Evolutionary conservation across 106 monocot genomes (phyloP).

Genomic region (Acorus calamus): DNA sequence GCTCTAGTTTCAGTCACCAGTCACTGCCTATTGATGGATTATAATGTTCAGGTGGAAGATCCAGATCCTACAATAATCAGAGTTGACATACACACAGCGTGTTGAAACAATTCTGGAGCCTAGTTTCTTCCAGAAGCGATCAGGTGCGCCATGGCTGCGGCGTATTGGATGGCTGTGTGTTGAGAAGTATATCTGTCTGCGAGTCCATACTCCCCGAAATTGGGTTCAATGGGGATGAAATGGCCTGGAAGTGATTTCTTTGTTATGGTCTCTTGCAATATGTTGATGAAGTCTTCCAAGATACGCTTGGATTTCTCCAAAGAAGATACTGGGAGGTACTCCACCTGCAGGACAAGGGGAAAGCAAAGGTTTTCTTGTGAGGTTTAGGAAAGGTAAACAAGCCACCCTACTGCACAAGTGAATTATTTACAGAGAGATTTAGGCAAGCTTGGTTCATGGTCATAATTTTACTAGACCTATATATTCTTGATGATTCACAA

Average conservation of each 20-base stretch:
- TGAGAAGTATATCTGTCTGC: constrained; percentile 58
- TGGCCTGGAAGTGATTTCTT: constrained; percentile 78
- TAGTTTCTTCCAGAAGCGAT: constrained; percentile 62
- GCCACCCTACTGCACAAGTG: too few species aligned
- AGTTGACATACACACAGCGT: too few species aligned
- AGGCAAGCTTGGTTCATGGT: too few species aligned
- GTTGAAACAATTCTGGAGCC: neutral
- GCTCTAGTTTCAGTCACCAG: too few species aligned
- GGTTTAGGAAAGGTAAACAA: too few species aligned
- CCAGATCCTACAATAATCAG: too few species aligned
- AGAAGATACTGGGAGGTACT: constrained; percentile 81
- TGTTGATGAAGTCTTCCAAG: constrained; percentile 79
- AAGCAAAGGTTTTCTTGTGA: too few species aligned
- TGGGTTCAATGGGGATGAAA: constrained; percentile 69
- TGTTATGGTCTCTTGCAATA: constrained; percentile 67
- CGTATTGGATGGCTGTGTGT: constrained; percentile 89
- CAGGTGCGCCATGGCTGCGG: constrained; percentile 62
- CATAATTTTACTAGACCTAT: too few species aligned
- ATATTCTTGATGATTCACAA: too few species aligned
- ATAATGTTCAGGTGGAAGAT: too few species aligned
- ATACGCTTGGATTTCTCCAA: constrained; percentile 64
- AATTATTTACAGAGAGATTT: too few species aligned
- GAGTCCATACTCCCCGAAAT: constrained; percentile 73
- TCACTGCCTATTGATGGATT: too few species aligned
- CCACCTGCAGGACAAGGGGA: constrained; percentile 38